A percentile compares a stretch with the other conserved stretches of the same genome.
These are phyloP conservation scores for Podaxis sp. DNA, from an alignment of 768 basidiomycete genomes.

Conservation along the genomic window DNA sequence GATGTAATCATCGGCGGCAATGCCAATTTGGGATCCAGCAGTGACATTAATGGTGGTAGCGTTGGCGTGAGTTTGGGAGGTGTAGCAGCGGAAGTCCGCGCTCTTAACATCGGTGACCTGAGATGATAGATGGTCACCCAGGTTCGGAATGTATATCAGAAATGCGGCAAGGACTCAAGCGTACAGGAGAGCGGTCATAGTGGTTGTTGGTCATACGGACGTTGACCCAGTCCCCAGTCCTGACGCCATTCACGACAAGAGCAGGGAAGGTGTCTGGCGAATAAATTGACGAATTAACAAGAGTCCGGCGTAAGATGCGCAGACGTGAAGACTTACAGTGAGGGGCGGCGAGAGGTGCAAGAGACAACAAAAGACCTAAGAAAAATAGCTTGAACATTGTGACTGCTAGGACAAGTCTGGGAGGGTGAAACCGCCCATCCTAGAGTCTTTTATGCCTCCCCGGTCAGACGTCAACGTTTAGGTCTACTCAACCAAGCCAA, in stretches of 20 bases:
- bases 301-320: not conserved
- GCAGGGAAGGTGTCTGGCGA: constrained; percentile 39
- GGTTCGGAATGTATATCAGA: not conserved
- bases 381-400: constrained; percentile 1
- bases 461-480: not conserved
- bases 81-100: constrained; percentile 48
- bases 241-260: constrained; percentile 39
- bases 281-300: constrained; percentile 21
- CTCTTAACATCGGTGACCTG: constrained; percentile 49
- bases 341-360: constrained; percentile 24
- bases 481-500: not conserved
- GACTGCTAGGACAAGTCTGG: not conserved
- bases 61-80: constrained; percentile 34
- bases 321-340: constrained; percentile 26
- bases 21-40: constrained; percentile 45
- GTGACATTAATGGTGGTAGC: constrained; percentile 43
- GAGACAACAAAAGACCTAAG: constrained; percentile 19
- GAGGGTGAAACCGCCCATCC: not conserved
- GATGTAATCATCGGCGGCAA: constrained; percentile 39
- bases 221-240: constrained; percentile 39
- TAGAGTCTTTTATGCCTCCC: not conserved
- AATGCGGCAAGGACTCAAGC: not conserved
- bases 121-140: not conserved
- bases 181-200: constrained; percentile 36
- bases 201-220: constrained; percentile 49